Evolutionary conservation across 345 rosid genomes (phyloP).

Genomic region (Capsella bursapastoris): DNA sequence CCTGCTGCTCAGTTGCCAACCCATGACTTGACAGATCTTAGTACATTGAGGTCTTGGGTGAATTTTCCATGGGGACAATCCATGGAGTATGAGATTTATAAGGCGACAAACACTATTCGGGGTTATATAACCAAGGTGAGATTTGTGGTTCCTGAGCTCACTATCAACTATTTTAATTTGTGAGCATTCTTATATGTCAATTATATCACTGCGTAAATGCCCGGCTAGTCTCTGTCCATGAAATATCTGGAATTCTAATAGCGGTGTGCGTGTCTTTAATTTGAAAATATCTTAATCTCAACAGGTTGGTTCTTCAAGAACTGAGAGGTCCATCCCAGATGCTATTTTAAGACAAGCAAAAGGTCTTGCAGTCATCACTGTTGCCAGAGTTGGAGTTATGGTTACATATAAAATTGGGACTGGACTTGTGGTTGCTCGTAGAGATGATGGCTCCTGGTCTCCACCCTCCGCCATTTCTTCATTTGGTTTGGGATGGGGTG

Average conservation of each 20-base stretch:
- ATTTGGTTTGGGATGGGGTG: conserved; percentile 97
- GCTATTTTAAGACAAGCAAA: conserved; percentile 74
- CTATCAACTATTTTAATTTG: not conserved
- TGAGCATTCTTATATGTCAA: not conserved
- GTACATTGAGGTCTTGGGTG: conserved; percentile 96
- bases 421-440: conserved; percentile 82
- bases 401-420: conserved; percentile 94
- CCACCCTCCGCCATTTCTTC: conserved; percentile 96
- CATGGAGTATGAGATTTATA: conserved; percentile 91
- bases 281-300: conserved; percentile 29
- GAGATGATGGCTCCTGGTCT: conserved; percentile 97
- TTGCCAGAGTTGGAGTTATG: conserved; percentile 85
- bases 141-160: conserved; percentile 14
- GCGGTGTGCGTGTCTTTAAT: not conserved
- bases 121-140: conserved; percentile 73
- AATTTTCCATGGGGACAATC: conserved; percentile 98
- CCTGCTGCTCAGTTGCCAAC: conserved; percentile 89
- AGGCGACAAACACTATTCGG: conserved; percentile 79
- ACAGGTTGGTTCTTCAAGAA: conserved; percentile 76
- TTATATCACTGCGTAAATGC: not conserved
- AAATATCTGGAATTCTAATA: conserved; percentile 10
- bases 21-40: conserved; percentile 87
- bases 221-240: not conserved
- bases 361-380: conserved; percentile 90
- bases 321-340: conserved; percentile 91